Conservation (phyloP, 805 yeast species). For the Yarrowia sp. region DNA sequence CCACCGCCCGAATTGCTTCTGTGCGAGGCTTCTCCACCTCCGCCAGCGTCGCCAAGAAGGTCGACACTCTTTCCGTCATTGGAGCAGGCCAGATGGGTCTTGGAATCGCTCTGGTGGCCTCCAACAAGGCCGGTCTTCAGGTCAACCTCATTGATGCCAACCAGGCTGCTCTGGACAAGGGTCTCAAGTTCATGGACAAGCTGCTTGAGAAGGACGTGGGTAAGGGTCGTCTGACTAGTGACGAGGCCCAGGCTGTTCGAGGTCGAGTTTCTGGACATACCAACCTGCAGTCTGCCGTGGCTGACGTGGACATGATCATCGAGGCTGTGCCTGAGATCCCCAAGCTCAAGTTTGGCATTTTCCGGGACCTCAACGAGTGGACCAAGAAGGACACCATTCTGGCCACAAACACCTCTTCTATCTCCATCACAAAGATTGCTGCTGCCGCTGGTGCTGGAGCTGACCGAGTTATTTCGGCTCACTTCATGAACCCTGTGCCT, state of each 20-base stretch:
- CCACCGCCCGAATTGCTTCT: slow-evolving; percentile 11
- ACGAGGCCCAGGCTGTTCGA: slow-evolving; percentile 35
- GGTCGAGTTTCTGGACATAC: slow-evolving; percentile 33
- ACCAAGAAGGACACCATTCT: slow-evolving; percentile 37
- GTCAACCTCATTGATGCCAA: slow-evolving; percentile 40
- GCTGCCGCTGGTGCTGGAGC: slow-evolving; percentile 45
- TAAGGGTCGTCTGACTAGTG: slow-evolving; percentile 38
- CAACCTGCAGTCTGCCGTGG: slow-evolving; percentile 33
- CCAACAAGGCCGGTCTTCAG: slow-evolving; percentile 39
- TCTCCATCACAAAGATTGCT: slow-evolving; percentile 44
- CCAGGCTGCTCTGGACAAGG: slow-evolving; percentile 36
- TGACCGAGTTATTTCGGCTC: slow-evolving; percentile 42
- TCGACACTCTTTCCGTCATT: slow-evolving; percentile 38
- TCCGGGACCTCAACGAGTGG: slow-evolving; percentile 37
- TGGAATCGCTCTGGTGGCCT: slow-evolving; percentile 45
- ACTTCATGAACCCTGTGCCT: slow-evolving; percentile 48
- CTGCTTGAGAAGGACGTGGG: slow-evolving; percentile 40
- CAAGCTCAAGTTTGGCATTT: slow-evolving; percentile 39
- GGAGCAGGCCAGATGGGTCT: slow-evolving; percentile 48
- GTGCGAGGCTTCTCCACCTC: slow-evolving; percentile 17
- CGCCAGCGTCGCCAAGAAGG: slow-evolving; percentile 14
- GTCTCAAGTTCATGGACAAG: slow-evolving; percentile 39
- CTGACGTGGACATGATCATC: slow-evolving; percentile 40
- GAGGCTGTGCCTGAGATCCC: slow-evolving; percentile 46
- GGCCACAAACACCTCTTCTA: slow-evolving; percentile 45